Evolutionary conservation across 805 yeast genomes (phyloP).

Genomic region (Myxozyma monticola): DNA sequence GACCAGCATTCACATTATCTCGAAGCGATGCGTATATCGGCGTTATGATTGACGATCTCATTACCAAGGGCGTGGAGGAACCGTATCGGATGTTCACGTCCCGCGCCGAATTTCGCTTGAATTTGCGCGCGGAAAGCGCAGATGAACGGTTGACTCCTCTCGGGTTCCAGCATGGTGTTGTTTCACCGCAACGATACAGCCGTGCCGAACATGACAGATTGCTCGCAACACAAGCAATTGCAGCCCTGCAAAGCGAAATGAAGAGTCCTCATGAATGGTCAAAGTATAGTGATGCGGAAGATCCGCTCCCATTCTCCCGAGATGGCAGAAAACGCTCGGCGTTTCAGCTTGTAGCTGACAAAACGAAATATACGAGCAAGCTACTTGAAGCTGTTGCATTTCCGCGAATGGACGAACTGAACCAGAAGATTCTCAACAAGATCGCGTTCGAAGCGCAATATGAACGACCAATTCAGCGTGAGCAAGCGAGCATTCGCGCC

Average conservation of each 20-base stretch:
- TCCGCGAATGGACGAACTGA: conserved; percentile 42
- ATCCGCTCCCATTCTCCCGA: conserved; percentile 48
- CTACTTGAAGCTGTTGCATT: conserved; percentile 39
- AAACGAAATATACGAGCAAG: conserved; percentile 38
- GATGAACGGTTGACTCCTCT: conserved; percentile 74
- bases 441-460: conserved; percentile 80
- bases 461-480: conserved; percentile 74
- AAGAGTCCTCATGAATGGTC: conserved; percentile 67
- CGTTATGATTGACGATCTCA: conserved; percentile 87
- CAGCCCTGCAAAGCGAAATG: conserved; percentile 47
- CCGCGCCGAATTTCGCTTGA: conserved; percentile 87
- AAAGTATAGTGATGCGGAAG: conserved; percentile 34
- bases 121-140: conserved; percentile 92
- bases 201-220: conserved; percentile 48
- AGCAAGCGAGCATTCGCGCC: conserved; percentile 67
- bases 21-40: conserved; percentile 90
- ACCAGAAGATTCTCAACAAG: conserved; percentile 55
- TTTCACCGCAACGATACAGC: conserved; percentile 58
- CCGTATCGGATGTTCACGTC: conserved; percentile 99
- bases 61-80: conserved; percentile 93
- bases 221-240: conserved; percentile 47
- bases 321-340: conserved; percentile 60
- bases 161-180: conserved; percentile 69
- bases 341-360: conserved; percentile 67
- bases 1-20: conserved; percentile 53